Conservation (phyloP, 305 asterid genomes). For the Ilex paraguariensis region DNA sequence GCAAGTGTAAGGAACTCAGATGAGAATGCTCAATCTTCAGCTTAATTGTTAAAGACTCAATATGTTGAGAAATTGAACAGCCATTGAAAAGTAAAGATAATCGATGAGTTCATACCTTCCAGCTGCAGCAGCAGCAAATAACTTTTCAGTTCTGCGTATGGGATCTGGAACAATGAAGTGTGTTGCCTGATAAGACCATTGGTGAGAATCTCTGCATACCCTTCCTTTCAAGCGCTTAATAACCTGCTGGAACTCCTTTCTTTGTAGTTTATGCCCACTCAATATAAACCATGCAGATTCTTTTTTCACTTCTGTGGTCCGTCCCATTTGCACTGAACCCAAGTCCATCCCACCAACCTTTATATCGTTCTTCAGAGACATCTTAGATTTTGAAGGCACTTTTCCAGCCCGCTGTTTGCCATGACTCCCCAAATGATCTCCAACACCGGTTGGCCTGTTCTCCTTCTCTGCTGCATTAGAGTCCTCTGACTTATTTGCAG, state of each 20-base stretch:
- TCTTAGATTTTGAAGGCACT: conserved; percentile 18
- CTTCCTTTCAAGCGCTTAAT: conserved; percentile 63
- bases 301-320: conserved; percentile 13
- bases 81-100: conserved; percentile 4
- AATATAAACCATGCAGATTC: conserved; percentile 66
- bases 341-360: conserved; percentile 13
- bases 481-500: conserved; percentile 32
- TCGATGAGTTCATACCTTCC: conserved; percentile 54
- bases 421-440: conserved; percentile 22
- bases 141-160: conserved; percentile 76
- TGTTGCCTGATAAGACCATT: conserved; percentile 94
- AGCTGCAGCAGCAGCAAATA: conserved; percentile 93
- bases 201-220: conserved; percentile 84
- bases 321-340: conserved; percentile 6
- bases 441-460: conserved; percentile 37
- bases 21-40: too few species aligned
- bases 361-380: conserved; percentile 15
- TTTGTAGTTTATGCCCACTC: conserved; percentile 73
- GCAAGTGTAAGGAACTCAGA: background rate
- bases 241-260: conserved; percentile 79
- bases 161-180: conserved; percentile 88
- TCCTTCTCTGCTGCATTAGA: conserved; percentile 55
- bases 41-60: too few species aligned
- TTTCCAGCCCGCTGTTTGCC: conserved; percentile 19
- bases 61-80: background rate